Percentiles rank a stretch among this genome's conserved stretches.
phyloP scores from a whole-genome alignment of 202 grass and related monocot genomes.

The Tripidium arundinaceum region DNA sequence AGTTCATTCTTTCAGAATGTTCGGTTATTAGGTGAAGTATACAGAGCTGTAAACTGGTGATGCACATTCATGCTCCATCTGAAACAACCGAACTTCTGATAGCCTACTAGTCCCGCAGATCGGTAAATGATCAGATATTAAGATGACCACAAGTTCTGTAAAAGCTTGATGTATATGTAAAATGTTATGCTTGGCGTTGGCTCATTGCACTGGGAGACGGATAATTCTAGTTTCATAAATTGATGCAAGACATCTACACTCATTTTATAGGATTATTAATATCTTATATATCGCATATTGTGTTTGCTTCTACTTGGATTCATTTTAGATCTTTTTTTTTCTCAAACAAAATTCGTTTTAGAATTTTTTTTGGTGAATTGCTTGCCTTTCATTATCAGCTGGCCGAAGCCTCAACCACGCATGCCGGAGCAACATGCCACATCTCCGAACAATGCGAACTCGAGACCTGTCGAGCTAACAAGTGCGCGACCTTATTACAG shows the following conservation, averaged over 20 bases:
- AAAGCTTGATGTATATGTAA: constrained; percentile 6
- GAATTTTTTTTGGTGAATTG: too few species aligned
- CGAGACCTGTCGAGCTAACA: too few species aligned
- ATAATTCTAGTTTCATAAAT: background rate
- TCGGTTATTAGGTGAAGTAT: background rate
- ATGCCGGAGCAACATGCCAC: too few species aligned
- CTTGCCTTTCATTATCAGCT: too few species aligned
- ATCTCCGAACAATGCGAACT: too few species aligned
- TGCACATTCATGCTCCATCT: background rate
- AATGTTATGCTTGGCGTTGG: background rate
- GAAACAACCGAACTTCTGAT: background rate
- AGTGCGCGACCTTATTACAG: too few species aligned
- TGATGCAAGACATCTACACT: background rate
- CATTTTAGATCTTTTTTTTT: background rate
- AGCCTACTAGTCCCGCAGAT: background rate
- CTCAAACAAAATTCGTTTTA: background rate
- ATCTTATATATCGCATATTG: background rate
- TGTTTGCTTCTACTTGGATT: background rate
- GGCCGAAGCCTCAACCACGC: too few species aligned
- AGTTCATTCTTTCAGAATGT: background rate
- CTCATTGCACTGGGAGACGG: background rate
- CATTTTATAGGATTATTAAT: background rate
- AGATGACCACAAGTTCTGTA: background rate
- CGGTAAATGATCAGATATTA: background rate
- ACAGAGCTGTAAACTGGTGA: background rate